Percentiles rank a stretch among this genome's conserved stretches.
Conservation (phyloP, 106 monocot species). For the Chionographis japonica region DNA sequence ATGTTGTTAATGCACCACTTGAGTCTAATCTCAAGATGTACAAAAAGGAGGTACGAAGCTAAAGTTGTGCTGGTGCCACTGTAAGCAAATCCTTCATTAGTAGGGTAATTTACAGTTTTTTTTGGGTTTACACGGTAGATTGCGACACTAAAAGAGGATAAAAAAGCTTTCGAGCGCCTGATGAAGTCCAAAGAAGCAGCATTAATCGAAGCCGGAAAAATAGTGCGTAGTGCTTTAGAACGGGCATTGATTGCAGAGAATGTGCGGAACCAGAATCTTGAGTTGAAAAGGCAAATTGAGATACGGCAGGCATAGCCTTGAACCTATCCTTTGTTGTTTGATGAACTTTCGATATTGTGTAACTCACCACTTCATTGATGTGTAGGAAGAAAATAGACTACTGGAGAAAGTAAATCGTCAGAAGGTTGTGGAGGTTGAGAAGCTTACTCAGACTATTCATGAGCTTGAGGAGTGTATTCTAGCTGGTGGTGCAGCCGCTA, state of each 20-base stretch:
- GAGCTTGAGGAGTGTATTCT: conserved; percentile 74
- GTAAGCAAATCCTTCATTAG: background rate
- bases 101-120: background rate
- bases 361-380: background rate
- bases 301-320: conserved; percentile 27
- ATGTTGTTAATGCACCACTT: conserved; percentile 38
- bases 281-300: conserved; percentile 36
- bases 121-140: conserved; percentile 17
- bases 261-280: conserved; percentile 47
- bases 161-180: conserved; percentile 39
- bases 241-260: conserved; percentile 39
- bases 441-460: conserved; percentile 36
- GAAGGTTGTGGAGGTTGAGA: conserved; percentile 45
- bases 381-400: conserved; percentile 15
- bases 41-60: conserved; percentile 30
- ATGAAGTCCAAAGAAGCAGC: conserved; percentile 44
- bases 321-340: background rate
- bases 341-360: background rate
- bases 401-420: conserved; percentile 14
- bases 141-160: conserved; percentile 37
- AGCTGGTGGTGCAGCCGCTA: conserved; percentile 43
- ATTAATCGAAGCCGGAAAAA: conserved; percentile 34
- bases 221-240: conserved; percentile 27
- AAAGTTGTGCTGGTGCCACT: background rate
- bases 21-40: conserved; percentile 41